Percentiles rank a stretch among this genome's conserved stretches.
Evolutionary conservation across 352 stramenopile genomes (phyloP).

Genomic region (Phytopythium chamaehyphon): DNA sequence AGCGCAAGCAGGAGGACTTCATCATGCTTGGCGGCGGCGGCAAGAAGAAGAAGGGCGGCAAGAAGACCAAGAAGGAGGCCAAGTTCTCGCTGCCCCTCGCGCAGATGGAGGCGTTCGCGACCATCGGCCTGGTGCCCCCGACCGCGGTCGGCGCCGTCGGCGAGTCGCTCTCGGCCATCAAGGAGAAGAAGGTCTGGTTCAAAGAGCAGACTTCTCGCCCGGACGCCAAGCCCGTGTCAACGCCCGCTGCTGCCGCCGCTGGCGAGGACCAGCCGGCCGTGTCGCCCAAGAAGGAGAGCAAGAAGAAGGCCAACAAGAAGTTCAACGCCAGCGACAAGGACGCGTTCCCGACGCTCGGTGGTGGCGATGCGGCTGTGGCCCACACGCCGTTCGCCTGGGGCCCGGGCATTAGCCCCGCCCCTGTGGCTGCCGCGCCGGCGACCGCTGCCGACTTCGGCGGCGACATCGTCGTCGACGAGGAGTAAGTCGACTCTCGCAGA

Average conservation of each 20-base stretch:
- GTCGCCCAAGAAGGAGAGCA: slow-evolving; percentile 46
- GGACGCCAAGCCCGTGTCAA: slow-evolving; percentile 21
- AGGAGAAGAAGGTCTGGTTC: slow-evolving; percentile 94
- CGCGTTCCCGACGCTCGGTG: slow-evolving; percentile 78
- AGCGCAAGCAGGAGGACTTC: slow-evolving; percentile 85
- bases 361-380: slow-evolving; percentile 30
- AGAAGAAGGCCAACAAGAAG: slow-evolving; percentile 76
- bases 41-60: slow-evolving; percentile 64
- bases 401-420: slow-evolving; percentile 43
- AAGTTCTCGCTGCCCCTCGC: slow-evolving; percentile 78
- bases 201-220: slow-evolving; percentile 54
- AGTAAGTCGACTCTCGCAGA: slow-evolving; percentile 18
- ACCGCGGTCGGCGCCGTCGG: slow-evolving; percentile 77
- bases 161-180: slow-evolving; percentile 90
- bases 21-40: slow-evolving; percentile 70
- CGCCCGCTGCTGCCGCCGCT: slow-evolving; percentile 16
- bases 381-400: slow-evolving; percentile 38
- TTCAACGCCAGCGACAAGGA: slow-evolving; percentile 76
- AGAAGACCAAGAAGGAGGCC: slow-evolving; percentile 76
- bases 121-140: slow-evolving; percentile 89
- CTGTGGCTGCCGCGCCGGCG: slow-evolving; percentile 21
- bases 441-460: slow-evolving; percentile 37
- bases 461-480: slow-evolving; percentile 37
- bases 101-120: slow-evolving; percentile 89
- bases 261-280: slow-evolving; percentile 4